Conservation (phyloP, 805 yeast genomes). For the Ogataea zsoltii region DNA sequence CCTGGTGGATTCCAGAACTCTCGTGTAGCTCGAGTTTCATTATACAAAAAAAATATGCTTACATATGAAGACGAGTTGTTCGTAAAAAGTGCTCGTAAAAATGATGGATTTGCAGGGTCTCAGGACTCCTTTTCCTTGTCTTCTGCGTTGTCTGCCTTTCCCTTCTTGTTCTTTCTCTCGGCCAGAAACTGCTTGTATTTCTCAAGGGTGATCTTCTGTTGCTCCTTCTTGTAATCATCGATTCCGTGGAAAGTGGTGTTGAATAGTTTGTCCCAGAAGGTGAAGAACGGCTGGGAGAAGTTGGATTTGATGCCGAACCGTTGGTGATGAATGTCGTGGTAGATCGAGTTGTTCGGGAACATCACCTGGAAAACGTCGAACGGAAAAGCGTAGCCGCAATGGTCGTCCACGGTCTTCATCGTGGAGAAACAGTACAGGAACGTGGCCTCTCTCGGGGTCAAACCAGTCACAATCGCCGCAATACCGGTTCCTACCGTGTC, state of each 20-base stretch:
- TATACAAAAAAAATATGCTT: neutral
- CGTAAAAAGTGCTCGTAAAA: too few relatives aligned
- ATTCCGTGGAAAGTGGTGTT: constrained; percentile 71
- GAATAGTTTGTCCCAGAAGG: constrained; percentile 81
- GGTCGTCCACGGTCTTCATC: constrained; percentile 96
- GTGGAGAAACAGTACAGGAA: constrained; percentile 84
- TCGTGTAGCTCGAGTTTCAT: neutral
- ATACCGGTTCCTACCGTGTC: constrained; percentile 93
- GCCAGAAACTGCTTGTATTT: constrained; percentile 61
- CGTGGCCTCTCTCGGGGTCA: constrained; percentile 76
- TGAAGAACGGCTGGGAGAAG: constrained; percentile 94
- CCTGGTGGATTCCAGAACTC: neutral
- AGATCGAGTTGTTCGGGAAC: constrained; percentile 94
- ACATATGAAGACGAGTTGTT: too few relatives aligned
- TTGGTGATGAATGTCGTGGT: constrained; percentile 98
- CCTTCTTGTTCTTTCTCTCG: constrained; percentile 33
- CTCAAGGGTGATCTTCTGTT: constrained; percentile 64
- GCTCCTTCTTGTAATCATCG: constrained; percentile 64
- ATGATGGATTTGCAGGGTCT: neutral
- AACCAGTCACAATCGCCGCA: constrained; percentile 60
- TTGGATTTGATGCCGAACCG: constrained; percentile 91
- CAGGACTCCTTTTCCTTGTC: neutral
- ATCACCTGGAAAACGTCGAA: constrained; percentile 85
- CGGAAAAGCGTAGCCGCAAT: constrained; percentile 96
- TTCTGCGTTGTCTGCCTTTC: neutral